Percentiles rank a stretch among this genome's conserved stretches.
phyloP scores from a whole-genome alignment of 495 filamentous ascomycete genomes.

The Pyronema omphalodes region DNA sequence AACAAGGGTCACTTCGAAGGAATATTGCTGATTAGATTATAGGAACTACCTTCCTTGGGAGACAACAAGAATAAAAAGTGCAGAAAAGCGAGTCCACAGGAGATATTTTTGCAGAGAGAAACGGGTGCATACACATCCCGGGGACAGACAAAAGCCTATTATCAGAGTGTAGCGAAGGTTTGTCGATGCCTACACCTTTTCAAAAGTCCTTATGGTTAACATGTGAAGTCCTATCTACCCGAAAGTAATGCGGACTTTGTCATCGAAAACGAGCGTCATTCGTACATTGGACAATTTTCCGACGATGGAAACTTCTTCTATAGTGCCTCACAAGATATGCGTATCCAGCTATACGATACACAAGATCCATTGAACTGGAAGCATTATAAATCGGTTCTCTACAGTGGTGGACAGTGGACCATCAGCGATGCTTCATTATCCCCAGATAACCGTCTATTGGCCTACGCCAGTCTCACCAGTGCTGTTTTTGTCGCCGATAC shows the following conservation, averaged over 20 bases:
- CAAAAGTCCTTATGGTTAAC: slow-evolving; percentile 25
- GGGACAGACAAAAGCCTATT: slow-evolving; percentile 35
- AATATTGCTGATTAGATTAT: slow-evolving; percentile 10
- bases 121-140: slow-evolving; percentile 34
- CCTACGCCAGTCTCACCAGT: slow-evolving; percentile 68
- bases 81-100: slow-evolving; percentile 22
- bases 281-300: slow-evolving; percentile 90
- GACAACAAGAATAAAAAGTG: not conserved
- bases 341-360: slow-evolving; percentile 91
- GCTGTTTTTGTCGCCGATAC: slow-evolving; percentile 73
- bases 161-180: slow-evolving; percentile 50
- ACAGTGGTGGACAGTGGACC: slow-evolving; percentile 81
- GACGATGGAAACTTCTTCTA: slow-evolving; percentile 97
- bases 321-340: slow-evolving; percentile 81
- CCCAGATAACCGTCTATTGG: slow-evolving; percentile 79
- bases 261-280: slow-evolving; percentile 55
- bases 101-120: slow-evolving; percentile 62
- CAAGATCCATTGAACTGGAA: slow-evolving; percentile 90
- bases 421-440: slow-evolving; percentile 86
- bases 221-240: slow-evolving; percentile 27
- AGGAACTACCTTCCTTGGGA: not conserved
- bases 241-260: slow-evolving; percentile 65
- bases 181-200: slow-evolving; percentile 4
- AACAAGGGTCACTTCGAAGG: slow-evolving; percentile 18
- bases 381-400: slow-evolving; percentile 81